Evolutionary conservation across 441 rosid genomes (phyloP).

Genomic region (Biscutella auriculata): DNA sequence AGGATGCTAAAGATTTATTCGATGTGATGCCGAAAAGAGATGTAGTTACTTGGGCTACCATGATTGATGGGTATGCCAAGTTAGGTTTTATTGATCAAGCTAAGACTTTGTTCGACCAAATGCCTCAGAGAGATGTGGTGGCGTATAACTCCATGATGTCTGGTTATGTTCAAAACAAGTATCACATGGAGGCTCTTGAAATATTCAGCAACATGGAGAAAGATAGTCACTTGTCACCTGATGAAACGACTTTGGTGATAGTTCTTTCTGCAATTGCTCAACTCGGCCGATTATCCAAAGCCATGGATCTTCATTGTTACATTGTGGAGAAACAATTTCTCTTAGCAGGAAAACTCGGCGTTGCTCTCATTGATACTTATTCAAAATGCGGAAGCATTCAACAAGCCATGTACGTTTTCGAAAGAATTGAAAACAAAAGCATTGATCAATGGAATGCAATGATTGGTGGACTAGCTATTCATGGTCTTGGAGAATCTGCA

Average conservation of each 20-base stretch:
- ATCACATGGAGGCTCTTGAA: constrained; percentile 37
- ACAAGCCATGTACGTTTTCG: constrained; percentile 36
- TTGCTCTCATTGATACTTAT: constrained; percentile 51
- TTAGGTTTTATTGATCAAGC: constrained; percentile 32
- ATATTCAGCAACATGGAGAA: constrained; percentile 32
- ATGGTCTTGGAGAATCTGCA: constrained; percentile 49
- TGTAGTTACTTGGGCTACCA: constrained; percentile 48
- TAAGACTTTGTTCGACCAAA: constrained; percentile 32
- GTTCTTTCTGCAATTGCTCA: constrained; percentile 49
- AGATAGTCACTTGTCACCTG: constrained; percentile 27
- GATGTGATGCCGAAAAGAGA: constrained; percentile 41
- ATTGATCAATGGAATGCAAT: constrained; percentile 70
- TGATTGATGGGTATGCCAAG: constrained; percentile 56
- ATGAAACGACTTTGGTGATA: constrained; percentile 37
- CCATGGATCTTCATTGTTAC: constrained; percentile 30
- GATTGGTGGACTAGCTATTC: constrained; percentile 55
- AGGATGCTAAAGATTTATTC: constrained; percentile 37
- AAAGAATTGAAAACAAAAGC: constrained; percentile 23
- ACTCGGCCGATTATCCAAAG: constrained; percentile 35
- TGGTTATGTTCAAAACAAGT: constrained; percentile 38
- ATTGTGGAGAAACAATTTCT: constrained; percentile 20
- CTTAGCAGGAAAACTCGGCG: constrained; percentile 45
- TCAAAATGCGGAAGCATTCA: constrained; percentile 48
- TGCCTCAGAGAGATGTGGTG: constrained; percentile 44
- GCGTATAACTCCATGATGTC: constrained; percentile 53